phyloP scores from a whole-genome alignment of 2,329 filamentous ascomycete genomes.

The Podosphaera xanthii region DNA sequence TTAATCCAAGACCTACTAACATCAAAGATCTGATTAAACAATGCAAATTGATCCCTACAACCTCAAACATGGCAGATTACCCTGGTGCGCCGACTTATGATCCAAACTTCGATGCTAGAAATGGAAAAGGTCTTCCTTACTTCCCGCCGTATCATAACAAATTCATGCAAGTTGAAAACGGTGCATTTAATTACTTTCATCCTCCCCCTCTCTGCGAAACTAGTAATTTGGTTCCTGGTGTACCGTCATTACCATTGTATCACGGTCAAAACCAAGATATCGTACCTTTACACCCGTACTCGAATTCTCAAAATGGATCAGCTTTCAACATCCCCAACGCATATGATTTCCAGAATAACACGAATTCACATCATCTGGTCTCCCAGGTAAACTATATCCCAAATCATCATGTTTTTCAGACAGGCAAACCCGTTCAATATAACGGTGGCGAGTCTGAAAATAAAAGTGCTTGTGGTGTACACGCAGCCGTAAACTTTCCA shows the following conservation, averaged over 20 bases:
- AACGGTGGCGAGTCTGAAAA: conserved; percentile 18
- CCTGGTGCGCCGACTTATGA: conserved; percentile 22
- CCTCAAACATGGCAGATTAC: conserved; percentile 23
- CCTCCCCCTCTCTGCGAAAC: conserved; percentile 11
- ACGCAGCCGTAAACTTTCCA: conserved; percentile 3
- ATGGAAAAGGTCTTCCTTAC: conserved; percentile 11
- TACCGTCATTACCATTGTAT: conserved; percentile 14
- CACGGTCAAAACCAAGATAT: conserved; percentile 15
- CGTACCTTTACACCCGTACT: conserved; percentile 10
- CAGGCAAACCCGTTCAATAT: conserved; percentile 24
- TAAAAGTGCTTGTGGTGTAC: conserved; percentile 24
- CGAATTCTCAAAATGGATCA: conserved; percentile 4
- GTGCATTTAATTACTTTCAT: conserved; percentile 14
- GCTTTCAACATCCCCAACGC: conserved; percentile 3
- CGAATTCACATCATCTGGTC: conserved; percentile 8
- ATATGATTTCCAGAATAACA: conserved; percentile 6
- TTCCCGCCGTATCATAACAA: conserved; percentile 11
- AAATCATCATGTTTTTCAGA: conserved; percentile 43
- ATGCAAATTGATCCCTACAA: conserved; percentile 6
- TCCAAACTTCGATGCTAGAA: conserved; percentile 11
- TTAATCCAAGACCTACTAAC: neutral
- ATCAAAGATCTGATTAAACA: neutral
- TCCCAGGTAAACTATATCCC: conserved; percentile 9
- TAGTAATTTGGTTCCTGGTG: conserved; percentile 9
- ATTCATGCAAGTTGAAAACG: conserved; percentile 9